These are phyloP conservation scores for Austroboletus festivus DNA, from an alignment of 768 basidiomycete genomes.

Conservation along the genomic window DNA sequence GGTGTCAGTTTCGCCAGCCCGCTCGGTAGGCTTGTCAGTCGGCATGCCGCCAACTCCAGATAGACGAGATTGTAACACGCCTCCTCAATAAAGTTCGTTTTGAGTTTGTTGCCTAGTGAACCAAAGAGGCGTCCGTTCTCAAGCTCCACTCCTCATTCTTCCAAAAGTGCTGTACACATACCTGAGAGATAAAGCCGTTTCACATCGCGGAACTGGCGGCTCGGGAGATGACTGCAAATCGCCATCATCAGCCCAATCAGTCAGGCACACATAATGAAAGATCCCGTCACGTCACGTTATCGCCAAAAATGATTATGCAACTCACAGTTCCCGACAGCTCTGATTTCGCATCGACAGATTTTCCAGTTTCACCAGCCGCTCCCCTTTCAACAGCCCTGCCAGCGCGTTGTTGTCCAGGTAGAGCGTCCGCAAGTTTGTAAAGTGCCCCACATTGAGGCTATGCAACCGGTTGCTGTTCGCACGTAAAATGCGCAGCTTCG, in stretches of 20 bases:
- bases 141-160: slow-evolving; percentile 15
- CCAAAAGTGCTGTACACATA: slow-evolving; percentile 40
- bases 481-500: slow-evolving; percentile 77
- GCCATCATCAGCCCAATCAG: slow-evolving; percentile 33
- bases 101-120: slow-evolving; percentile 67
- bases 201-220: slow-evolving; percentile 81
- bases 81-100: slow-evolving; percentile 57
- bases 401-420: slow-evolving; percentile 88
- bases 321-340: slow-evolving; percentile 70
- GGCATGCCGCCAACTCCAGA: slow-evolving; percentile 87
- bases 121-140: slow-evolving; percentile 20
- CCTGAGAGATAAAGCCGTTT: slow-evolving; percentile 94
- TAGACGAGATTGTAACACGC: slow-evolving; percentile 89
- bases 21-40: slow-evolving; percentile 70
- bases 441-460: slow-evolving; percentile 57
- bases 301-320: slow-evolving; percentile 26
- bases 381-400: slow-evolving; percentile 47
- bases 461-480: slow-evolving; percentile 78
- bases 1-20: slow-evolving; percentile 66
- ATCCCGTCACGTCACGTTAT: slow-evolving; percentile 35
- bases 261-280: slow-evolving; percentile 37
- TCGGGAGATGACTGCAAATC: slow-evolving; percentile 40
- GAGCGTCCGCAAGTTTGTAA: slow-evolving; percentile 78
- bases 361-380: slow-evolving; percentile 70
- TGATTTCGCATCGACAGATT: slow-evolving; percentile 92